Conservation (phyloP, 139 green algal genomes). For the Haematococcus lacustris region DNA sequence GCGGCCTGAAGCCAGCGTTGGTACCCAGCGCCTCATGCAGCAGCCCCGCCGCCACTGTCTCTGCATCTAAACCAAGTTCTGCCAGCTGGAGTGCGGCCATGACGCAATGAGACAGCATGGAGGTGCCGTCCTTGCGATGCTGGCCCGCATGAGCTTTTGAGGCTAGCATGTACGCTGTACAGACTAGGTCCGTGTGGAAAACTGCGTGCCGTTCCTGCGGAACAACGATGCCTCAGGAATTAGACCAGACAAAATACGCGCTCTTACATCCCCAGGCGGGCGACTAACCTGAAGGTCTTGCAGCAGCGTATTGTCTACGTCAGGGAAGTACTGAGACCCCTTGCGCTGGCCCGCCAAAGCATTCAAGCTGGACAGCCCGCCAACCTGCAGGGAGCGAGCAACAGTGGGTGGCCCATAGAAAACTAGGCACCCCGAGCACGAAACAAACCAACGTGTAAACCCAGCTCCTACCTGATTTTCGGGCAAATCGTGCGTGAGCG, state of each 20-base stretch:
- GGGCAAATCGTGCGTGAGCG: too few relatives aligned
- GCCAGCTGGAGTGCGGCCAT: slow-evolving; percentile 31
- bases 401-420: too few relatives aligned
- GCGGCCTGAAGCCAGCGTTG: slow-evolving; percentile 25
- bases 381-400: too few relatives aligned
- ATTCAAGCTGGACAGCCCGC: too few relatives aligned
- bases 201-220: slow-evolving; percentile 19
- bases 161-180: slow-evolving; percentile 25
- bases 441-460: too few relatives aligned
- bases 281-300: slow-evolving; percentile 5
- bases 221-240: too few relatives aligned
- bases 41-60: slow-evolving; percentile 56
- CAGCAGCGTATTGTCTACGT: slow-evolving; percentile 7
- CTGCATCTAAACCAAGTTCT: slow-evolving; percentile 52
- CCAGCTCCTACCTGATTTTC: too few relatives aligned
- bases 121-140: slow-evolving; percentile 36
- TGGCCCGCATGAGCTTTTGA: slow-evolving; percentile 40
- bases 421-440: too few relatives aligned
- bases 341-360: too few relatives aligned
- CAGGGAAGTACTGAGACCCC: slow-evolving; percentile 8
- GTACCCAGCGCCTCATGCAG: slow-evolving; percentile 59
- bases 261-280: too few relatives aligned
- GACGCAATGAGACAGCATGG: slow-evolving; percentile 49
- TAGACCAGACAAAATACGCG: too few relatives aligned
- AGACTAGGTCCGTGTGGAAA: slow-evolving; percentile 28